phyloP scores from a whole-genome alignment of 495 filamentous ascomycete genomes.

The Beverwykella pulmonaria region DNA sequence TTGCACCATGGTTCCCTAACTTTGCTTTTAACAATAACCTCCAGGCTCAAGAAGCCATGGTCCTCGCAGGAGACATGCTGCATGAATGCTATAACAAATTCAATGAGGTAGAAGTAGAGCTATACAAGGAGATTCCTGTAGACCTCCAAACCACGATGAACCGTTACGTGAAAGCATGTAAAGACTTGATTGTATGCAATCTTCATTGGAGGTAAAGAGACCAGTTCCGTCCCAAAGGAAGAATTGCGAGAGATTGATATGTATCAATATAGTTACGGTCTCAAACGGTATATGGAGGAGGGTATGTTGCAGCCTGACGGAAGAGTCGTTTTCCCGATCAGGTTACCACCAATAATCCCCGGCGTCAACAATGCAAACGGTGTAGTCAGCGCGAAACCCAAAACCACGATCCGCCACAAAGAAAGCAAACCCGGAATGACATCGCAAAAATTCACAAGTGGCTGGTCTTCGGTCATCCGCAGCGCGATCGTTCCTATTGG shows the following conservation, averaged over 20 bases:
- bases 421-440: not conserved
- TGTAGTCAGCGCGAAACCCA: not conserved
- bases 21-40: constrained; percentile 2
- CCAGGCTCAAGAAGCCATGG: constrained; percentile 2
- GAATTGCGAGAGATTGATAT: constrained; percentile 1
- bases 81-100: constrained; percentile 7
- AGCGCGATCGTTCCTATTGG: not conserved
- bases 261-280: constrained; percentile 4
- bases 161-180: constrained; percentile 8
- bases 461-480: constrained; percentile 4
- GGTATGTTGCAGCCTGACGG: constrained; percentile 5
- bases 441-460: not conserved
- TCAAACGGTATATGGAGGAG: constrained; percentile 1
- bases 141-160: constrained; percentile 3
- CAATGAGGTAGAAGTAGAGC: constrained; percentile 7
- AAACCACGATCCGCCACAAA: not conserved
- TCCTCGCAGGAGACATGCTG: constrained; percentile 4
- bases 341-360: constrained; percentile 1
- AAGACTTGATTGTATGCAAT: constrained; percentile 9
- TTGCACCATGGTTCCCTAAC: constrained; percentile 2
- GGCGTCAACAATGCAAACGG: not conserved
- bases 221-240: not conserved
- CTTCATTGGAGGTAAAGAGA: constrained; percentile 1
- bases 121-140: constrained; percentile 4
- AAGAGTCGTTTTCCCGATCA: not conserved